Evolutionary conservation across 257 asterid species (phyloP).

Genomic region (Plantago elongata): DNA sequence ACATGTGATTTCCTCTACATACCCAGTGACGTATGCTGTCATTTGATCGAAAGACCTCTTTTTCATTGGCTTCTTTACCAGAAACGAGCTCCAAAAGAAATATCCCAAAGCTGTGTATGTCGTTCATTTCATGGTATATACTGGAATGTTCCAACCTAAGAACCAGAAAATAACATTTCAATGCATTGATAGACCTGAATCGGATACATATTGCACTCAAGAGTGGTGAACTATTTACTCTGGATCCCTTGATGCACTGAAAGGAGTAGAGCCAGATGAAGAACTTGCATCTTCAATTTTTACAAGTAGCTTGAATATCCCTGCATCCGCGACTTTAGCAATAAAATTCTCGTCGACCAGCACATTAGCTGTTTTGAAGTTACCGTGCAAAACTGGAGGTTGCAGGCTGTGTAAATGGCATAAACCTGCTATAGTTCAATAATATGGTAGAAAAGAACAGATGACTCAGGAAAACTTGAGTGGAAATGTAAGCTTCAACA

Average conservation of each 20-base stretch:
- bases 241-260: conserved; percentile 55
- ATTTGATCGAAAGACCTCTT: conserved; percentile 39
- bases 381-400: conserved; percentile 50
- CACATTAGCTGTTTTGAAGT: conserved; percentile 69
- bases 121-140: conserved; percentile 33
- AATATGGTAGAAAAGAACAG: not conserved
- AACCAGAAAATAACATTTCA: conserved; percentile 10
- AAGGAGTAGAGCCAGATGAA: conserved; percentile 34
- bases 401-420: conserved; percentile 52
- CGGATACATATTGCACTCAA: not conserved
- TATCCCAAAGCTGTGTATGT: conserved; percentile 68
- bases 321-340: conserved; percentile 74
- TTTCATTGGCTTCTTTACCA: conserved; percentile 44
- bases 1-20: conserved; percentile 18
- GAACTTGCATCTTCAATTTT: conserved; percentile 43
- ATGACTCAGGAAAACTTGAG: not conserved
- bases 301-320: conserved; percentile 39
- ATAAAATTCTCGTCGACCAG: conserved; percentile 72
- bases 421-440: conserved; percentile 42
- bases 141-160: conserved; percentile 35
- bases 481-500: not conserved
- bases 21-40: conserved; percentile 50
- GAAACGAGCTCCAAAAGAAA: conserved; percentile 65
- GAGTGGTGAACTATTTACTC: conserved; percentile 36
- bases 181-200: not conserved